Evolutionary conservation across 352 stramenopile species (phyloP).

Genomic region (Phytophthora podocarpi): DNA sequence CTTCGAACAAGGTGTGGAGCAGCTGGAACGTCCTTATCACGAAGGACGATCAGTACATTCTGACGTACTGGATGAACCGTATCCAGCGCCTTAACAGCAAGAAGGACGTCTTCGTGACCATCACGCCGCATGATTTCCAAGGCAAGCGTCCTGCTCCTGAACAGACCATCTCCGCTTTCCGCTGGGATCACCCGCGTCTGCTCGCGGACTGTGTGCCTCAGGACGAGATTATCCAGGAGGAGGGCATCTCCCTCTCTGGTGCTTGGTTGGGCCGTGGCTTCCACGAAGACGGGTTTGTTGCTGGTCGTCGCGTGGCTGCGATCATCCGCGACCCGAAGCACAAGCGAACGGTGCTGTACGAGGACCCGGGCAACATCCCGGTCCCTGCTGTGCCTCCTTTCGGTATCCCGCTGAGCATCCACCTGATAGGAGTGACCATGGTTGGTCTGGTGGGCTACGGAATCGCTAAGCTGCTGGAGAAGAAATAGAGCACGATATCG

Average conservation of each 20-base stretch:
- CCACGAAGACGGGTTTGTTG: constrained; percentile 88
- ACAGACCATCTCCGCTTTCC: constrained; percentile 74
- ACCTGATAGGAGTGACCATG: constrained; percentile 54
- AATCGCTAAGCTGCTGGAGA: constrained; percentile 62
- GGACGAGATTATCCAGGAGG: constrained; percentile 86
- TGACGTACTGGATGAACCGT: constrained; percentile 92
- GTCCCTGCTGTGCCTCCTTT: constrained; percentile 76
- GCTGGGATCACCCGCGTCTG: constrained; percentile 85
- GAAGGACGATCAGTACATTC: constrained; percentile 81
- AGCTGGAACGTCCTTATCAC: constrained; percentile 90
- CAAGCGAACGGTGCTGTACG: constrained; percentile 72
- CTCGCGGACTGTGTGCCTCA: constrained; percentile 86
- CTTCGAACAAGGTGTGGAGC: constrained; percentile 81
- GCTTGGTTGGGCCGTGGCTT: constrained; percentile 85
- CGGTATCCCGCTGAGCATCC: constrained; percentile 70
- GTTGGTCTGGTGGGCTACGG: constrained; percentile 70
- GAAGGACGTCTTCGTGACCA: constrained; percentile 88
- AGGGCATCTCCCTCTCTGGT: constrained; percentile 83
- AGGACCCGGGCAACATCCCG: constrained; percentile 84
- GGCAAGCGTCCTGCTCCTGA: constrained; percentile 58
- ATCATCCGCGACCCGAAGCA: constrained; percentile 84
- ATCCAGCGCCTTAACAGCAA: constrained; percentile 88
- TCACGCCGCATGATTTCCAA: constrained; percentile 78
- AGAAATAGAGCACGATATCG: constrained; percentile 41
- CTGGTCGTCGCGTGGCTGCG: constrained; percentile 73